Evolutionary conservation across 805 yeast species (phyloP), one percentile per base, ranked within the genome.

Genomic region (Metschnikowia vanudenii): DNA sequence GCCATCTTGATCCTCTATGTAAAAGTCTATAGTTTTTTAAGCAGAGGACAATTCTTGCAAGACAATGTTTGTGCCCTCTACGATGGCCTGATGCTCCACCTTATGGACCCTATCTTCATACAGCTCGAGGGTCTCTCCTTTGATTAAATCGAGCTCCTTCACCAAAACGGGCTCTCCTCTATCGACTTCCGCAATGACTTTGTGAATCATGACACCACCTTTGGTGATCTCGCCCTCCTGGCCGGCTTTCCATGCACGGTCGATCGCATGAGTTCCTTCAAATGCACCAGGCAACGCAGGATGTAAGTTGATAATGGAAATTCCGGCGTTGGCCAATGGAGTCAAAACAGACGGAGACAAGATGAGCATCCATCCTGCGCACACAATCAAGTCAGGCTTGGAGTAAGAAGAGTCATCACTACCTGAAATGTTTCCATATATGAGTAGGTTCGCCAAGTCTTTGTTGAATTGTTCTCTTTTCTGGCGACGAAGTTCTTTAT

Each of bases 331-430:
- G 41, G 73, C 79, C 29, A 91, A 65, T 3, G 91, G 90, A 33
- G 71, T 68, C 50, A 94, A 73, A 55, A 89, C 90, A 17, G 80
- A 74, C 3, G 88, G 82, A 1, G 97, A 86, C 49, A 94, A 74
- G 48, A 94, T 94, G 43, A 94, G 77, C 91, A 94, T 84, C 99
- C 99, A 94, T 2, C 99, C 99, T 4, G 99, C 99, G 69, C 99
- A 94, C 5, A 94, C 97, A 34, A 94, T 82, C 52, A 94, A 74
- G 55, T 87, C 88, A 4, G 98, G 98, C 54, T 76, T 75, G 28
- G 64, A 55, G 43, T 80, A 75, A 1, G 58, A 51, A 3, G 52
- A 39, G 18, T 54, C 61, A 22, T 49, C 34, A 6, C 40, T 49
- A n/a, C 73, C 78, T 14, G 65, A 68, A 26, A 59, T 61, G 34